A percentile compares a stretch with the other conserved stretches of the same genome.
phyloP scores from a whole-genome alignment of 2,329 filamentous ascomycete species.

The Stachybotrys chartarum region DNA sequence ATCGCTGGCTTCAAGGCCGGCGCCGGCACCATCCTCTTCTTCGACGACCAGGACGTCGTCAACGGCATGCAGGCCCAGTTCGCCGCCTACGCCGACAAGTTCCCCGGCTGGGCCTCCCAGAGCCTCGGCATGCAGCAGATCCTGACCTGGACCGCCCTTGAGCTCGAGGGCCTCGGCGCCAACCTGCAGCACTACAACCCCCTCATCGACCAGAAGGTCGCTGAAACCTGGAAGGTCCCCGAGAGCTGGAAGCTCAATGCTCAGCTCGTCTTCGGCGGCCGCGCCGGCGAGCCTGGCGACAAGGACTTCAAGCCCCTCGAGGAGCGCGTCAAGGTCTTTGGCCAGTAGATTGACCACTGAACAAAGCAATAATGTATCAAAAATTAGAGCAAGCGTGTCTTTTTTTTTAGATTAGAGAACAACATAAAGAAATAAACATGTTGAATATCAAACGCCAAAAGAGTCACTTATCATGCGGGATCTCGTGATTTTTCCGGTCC shows the following conservation, averaged over 20 bases:
- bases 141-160: conserved; percentile 72
- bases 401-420: neutral
- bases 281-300: conserved; percentile 46
- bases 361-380: neutral
- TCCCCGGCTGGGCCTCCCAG: conserved; percentile 71
- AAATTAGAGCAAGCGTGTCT: neutral
- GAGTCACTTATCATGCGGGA: too few species aligned
- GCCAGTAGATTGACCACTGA: conserved; percentile 29
- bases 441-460: neutral
- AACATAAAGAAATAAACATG: too few species aligned
- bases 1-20: conserved; percentile 56
- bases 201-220: conserved; percentile 67
- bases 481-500: too few species aligned
- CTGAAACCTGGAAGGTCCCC: conserved; percentile 62
- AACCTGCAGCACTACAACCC: conserved; percentile 96
- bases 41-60: conserved; percentile 66
- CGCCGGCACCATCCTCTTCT: conserved; percentile 84
- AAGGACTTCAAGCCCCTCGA: conserved; percentile 61
- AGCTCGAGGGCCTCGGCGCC: conserved; percentile 75
- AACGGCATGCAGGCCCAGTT: conserved; percentile 61
- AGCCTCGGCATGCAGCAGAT: conserved; percentile 73
- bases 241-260: conserved; percentile 68
- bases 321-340: conserved; percentile 60
- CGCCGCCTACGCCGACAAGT: conserved; percentile 69
- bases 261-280: conserved; percentile 77